Percentiles rank a stretch among this genome's conserved stretches.
Conservation (phyloP, 495 filamentous ascomycete genomes). For the Friedmanniomyces simplex region DNA sequence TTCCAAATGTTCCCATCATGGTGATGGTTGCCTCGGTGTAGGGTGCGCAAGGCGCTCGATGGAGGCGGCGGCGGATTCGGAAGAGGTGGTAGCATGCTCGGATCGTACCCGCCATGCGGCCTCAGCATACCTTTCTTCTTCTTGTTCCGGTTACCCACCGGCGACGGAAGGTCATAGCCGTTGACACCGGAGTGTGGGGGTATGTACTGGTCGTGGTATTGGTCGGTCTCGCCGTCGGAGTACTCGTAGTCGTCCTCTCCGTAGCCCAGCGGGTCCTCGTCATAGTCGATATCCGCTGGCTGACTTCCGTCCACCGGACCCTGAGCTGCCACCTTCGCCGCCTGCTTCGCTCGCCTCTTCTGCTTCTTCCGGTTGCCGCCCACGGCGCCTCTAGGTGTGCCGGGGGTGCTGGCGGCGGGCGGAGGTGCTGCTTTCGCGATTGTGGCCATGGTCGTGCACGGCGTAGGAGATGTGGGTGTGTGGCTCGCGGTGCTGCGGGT, state of each 20-base stretch:
- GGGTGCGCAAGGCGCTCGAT: constrained; percentile 12
- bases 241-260: constrained; percentile 37
- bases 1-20: constrained; percentile 89
- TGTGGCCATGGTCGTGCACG: constrained; percentile 7
- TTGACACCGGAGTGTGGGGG: constrained; percentile 7
- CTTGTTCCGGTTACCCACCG: constrained; percentile 30
- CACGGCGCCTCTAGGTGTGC: no score
- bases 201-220: constrained; percentile 18
- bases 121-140: constrained; percentile 33
- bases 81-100: constrained; percentile 25
- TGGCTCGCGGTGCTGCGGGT: neutral
- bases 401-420: constrained; percentile 19
- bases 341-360: constrained; percentile 47
- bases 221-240: constrained; percentile 32
- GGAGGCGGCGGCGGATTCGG: constrained; percentile 23
- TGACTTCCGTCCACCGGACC: constrained; percentile 7
- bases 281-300: constrained; percentile 9
- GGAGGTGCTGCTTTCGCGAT: constrained; percentile 10
- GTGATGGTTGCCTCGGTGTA: constrained; percentile 8
- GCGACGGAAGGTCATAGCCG: constrained; percentile 8
- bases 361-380: constrained; percentile 84
- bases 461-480: neutral
- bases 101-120: constrained; percentile 15
- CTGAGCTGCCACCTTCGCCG: constrained; percentile 57
- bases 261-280: constrained; percentile 18